Conservation (phyloP, 257 asterid genomes). For the Agastache rugosa region DNA sequence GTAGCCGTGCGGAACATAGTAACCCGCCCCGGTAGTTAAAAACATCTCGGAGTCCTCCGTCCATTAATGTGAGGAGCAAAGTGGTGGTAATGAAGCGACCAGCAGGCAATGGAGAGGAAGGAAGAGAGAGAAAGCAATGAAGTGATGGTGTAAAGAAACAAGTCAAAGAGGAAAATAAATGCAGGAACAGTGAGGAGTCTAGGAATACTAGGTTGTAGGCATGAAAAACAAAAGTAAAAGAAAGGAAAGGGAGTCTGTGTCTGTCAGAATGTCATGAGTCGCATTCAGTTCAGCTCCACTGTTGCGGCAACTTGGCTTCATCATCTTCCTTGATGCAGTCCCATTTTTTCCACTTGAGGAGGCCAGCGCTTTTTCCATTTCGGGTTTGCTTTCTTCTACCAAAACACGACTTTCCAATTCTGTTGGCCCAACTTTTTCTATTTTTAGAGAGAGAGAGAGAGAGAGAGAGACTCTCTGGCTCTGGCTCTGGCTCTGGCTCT, state of each 20-base stretch:
- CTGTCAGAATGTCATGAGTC: not conserved
- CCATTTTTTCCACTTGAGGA: slow-evolving; percentile 53
- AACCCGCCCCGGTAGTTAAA: not conserved
- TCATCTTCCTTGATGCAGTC: slow-evolving; percentile 35
- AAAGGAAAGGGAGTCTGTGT: not conserved
- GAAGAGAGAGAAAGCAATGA: not conserved
- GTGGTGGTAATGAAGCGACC: slow-evolving; percentile 18
- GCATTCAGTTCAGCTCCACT: not conserved
- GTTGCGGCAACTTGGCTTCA: not conserved
- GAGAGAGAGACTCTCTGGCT: not conserved
- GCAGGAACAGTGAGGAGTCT: slow-evolving; percentile 32
- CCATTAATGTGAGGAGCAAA: not conserved
- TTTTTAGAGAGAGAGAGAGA: no score
- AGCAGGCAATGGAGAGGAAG: slow-evolving; percentile 25
- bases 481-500: not conserved
- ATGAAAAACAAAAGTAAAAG: slow-evolving; percentile 27
- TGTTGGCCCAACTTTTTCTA: slow-evolving; percentile 16
- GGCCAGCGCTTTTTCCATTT: slow-evolving; percentile 46
- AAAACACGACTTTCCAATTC: slow-evolving; percentile 53
- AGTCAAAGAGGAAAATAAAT: slow-evolving; percentile 33
- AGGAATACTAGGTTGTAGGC: slow-evolving; percentile 31
- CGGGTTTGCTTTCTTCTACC: slow-evolving; percentile 57
- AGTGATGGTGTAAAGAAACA: not conserved
- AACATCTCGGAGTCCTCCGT: not conserved
- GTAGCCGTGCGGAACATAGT: no score